Conservation (phyloP, 345 rosid genomes). For the Lepidium didymum region DNA sequence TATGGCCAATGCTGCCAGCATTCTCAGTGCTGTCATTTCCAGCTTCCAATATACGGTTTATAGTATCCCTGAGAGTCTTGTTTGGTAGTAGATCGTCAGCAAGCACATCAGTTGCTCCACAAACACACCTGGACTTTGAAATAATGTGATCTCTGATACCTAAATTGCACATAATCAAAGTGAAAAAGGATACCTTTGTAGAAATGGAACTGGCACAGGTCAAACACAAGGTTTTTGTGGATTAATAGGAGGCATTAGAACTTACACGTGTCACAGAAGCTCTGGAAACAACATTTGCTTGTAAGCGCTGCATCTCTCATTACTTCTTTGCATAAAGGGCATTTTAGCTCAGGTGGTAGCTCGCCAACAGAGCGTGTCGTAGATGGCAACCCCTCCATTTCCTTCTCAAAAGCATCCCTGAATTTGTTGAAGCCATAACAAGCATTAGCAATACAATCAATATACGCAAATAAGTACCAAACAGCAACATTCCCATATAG, state of each 20-base stretch:
- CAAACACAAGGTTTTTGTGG: neutral
- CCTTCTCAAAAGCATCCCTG: conserved; percentile 99
- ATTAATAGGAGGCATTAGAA: neutral
- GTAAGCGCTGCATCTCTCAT: conserved; percentile 94
- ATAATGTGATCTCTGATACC: conserved; percentile 89
- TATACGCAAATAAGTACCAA: neutral
- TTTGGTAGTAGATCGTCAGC: conserved; percentile 98
- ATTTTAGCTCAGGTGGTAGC: conserved; percentile 93
- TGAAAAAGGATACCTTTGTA: neutral
- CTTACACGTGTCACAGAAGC: conserved; percentile 87
- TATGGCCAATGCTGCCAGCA: conserved; percentile 71
- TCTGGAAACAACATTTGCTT: conserved; percentile 85
- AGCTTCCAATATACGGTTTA: conserved; percentile 86
- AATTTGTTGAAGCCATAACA: neutral
- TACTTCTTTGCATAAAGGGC: conserved; percentile 91
- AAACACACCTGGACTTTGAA: conserved; percentile 67
- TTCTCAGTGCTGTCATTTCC: conserved; percentile 85
- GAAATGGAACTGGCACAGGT: neutral
- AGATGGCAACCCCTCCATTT: conserved; percentile 88
- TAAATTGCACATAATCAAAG: conserved; percentile 23
- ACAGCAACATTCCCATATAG: neutral
- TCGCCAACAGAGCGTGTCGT: conserved; percentile 85
- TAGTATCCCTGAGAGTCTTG: conserved; percentile 88
- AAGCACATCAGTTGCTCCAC: conserved; percentile 74
- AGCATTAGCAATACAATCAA: neutral